Evolutionary conservation across 768 basidiomycete genomes (phyloP), one percentile per base, ranked within the genome.

Genomic region (Lactifluus volemus): DNA sequence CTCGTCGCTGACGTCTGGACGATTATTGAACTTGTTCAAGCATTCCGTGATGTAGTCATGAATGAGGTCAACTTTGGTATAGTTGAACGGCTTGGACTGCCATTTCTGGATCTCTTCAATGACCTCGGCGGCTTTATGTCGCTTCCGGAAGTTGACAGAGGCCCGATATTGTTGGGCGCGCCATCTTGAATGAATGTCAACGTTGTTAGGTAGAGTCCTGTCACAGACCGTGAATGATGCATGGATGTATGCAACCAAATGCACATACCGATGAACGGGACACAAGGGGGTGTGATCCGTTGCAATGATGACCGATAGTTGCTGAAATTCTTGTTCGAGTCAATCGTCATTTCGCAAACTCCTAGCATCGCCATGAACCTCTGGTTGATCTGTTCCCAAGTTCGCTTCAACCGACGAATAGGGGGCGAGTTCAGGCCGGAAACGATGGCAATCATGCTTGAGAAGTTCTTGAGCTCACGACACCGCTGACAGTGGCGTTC

Each of bases 121-220:
- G 67, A 98, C 90, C 70, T 97, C 95, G n/a, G 94, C 92, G 0
- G 93, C 86, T 73, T 91, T 91, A 68, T 92, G 87, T 17, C 96
- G 88, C 73, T 99, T 99, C 70, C 86, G 84, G 76, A 98, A 98
- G 76, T 98, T 98, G 74, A 98, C 86, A 96, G 76, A 58, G 82
- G 81, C 8, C 84, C 88, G 17, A 97, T 77, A 66, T 79, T 84
- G 75, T 98, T 92, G 53, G 88, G 87, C 69, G 92, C 93, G 9
- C 96, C 97, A 67, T 98, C 97, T 73, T 97, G 92, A 70, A 97
- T 96, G 73, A 98, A 98, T n/a, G 94, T 95, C 63, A 98, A 78
- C 7, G 89, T 92, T 6, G 96, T 95, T 30, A 99, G 82, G 77
- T 96, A 98, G 57, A 98, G 89, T 68, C 97, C 96, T 97, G 67